Evolutionary conservation across 148 eudicot species (phyloP), one percentile per base, ranked within the genome.

Genomic region (Vaccinium corymbosum): DNA sequence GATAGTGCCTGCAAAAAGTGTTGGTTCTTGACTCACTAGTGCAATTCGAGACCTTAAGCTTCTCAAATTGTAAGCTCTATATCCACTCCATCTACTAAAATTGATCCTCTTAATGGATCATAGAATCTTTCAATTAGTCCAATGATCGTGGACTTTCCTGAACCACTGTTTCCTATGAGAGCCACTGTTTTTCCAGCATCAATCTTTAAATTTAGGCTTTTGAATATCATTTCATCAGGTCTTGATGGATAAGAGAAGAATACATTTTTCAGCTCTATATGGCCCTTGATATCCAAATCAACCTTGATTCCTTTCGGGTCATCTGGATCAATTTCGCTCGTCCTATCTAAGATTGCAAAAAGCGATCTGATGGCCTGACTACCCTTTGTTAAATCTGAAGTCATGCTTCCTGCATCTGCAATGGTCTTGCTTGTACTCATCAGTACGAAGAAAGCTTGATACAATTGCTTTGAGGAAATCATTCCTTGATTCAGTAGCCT

Each of bases 11-110:
- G 84, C 86, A 68, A 85, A 88, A 17, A 88, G 88, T 66, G 84
- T 83, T 10, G 90, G 88, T 77, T 88, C 90, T 75, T 88, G 90
- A 81, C 88, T 85, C 38, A 88, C 90, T 61, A 85, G 79, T 46
- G 88, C 88, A 55, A 85, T 88, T 35, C 70, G 86, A 32, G 88
- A 85, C 70, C 90, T 85, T 68, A 88, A 83, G 73, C 52, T 68
- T 80, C 87, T 81, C 79, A 88, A 80, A 48, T 88, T 85, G 53
- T 88, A 88, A 19, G 56, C 53, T 76, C 81, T 88, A 88, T 83
- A 29, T 88, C 89, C 5, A 59, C 76, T 9, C 52, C 81, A 72
- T 85, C 89, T 17, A 88, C 85, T 15, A 85, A 53, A 32, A 85
- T 53, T 42, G 84, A 85, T 53, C 89, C 89, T 14, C 46, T 83